These are phyloP conservation scores for Penicillium sp. DNA, from an alignment of 2,329 filamentous ascomycete genomes.

Conservation along the genomic window DNA sequence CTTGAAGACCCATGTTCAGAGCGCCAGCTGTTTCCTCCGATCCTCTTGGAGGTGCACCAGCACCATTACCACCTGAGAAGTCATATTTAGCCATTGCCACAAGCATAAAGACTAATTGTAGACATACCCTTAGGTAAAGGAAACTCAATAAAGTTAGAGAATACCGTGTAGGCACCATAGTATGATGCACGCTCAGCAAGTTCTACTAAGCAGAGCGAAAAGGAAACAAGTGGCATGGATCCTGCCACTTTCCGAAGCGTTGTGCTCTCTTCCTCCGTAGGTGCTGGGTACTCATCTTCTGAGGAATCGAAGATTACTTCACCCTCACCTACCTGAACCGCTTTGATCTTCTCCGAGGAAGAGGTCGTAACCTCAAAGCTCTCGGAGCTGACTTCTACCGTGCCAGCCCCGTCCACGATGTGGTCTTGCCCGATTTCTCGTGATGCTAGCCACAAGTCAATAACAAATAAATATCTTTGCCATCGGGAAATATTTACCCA, in stretches of 20 bases:
- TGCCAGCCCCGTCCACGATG: not conserved
- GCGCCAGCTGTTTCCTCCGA: constrained; percentile 55
- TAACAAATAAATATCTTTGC: not conserved
- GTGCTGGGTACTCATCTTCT: constrained; percentile 25
- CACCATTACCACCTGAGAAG: constrained; percentile 16
- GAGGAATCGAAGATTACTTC: not conserved
- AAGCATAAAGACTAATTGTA: constrained; percentile 30
- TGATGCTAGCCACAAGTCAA: not conserved
- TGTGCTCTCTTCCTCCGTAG: constrained; percentile 49
- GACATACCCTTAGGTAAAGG: constrained; percentile 51
- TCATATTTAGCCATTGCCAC: not conserved
- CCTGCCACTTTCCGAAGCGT: constrained; percentile 54
- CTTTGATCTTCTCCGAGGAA: not conserved
- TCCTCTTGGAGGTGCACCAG: constrained; percentile 30
- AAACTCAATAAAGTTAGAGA: constrained; percentile 64
- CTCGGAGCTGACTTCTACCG: not conserved
- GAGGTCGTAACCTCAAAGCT: not conserved
- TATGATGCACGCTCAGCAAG: constrained; percentile 63
- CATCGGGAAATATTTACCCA: not conserved
- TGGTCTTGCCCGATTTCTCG: not conserved
- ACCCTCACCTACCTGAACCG: not conserved
- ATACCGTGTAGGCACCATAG: constrained; percentile 57
- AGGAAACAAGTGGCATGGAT: constrained; percentile 54
- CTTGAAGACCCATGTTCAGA: constrained; percentile 56
- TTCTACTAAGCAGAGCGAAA: constrained; percentile 59